Conservation (phyloP, 305 asterid species). For the Lippia alba region DNA sequence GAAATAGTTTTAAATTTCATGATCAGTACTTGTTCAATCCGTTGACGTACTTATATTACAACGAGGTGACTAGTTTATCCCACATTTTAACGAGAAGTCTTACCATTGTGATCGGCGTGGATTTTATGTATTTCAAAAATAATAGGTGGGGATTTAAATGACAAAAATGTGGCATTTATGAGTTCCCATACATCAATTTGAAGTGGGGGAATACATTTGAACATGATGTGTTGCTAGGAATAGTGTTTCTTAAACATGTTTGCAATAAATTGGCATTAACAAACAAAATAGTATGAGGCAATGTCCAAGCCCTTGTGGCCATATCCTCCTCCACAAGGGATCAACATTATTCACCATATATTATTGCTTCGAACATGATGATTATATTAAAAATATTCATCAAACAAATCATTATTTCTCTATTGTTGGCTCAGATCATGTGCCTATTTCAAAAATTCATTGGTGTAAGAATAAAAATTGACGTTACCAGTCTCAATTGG, state of each 20-base stretch:
- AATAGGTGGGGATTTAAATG: no score
- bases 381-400: not conserved
- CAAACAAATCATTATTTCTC: not conserved
- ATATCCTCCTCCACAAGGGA: not conserved
- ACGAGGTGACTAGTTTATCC: no score
- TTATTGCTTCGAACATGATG: not conserved
- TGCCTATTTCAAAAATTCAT: no score
- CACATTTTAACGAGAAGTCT: no score
- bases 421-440: not conserved
- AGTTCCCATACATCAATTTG: not conserved
- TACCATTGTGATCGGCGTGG: no score
- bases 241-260: conserved; percentile 18
- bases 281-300: conserved; percentile 32
- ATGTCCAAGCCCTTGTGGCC: conserved; percentile 4
- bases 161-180: conserved; percentile 26
- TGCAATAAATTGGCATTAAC: conserved; percentile 31
- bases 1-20: no score
- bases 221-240: conserved; percentile 41
- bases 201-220: conserved; percentile 40
- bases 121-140: no score
- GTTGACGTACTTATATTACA: no score
- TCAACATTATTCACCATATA: not conserved
- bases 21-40: no score
- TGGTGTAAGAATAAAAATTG: no score
- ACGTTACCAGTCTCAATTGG: no score